These are phyloP conservation scores for Amauroascus verrucosus DNA, from an alignment of 2,329 filamentous ascomycete species.

Conservation along the genomic window DNA sequence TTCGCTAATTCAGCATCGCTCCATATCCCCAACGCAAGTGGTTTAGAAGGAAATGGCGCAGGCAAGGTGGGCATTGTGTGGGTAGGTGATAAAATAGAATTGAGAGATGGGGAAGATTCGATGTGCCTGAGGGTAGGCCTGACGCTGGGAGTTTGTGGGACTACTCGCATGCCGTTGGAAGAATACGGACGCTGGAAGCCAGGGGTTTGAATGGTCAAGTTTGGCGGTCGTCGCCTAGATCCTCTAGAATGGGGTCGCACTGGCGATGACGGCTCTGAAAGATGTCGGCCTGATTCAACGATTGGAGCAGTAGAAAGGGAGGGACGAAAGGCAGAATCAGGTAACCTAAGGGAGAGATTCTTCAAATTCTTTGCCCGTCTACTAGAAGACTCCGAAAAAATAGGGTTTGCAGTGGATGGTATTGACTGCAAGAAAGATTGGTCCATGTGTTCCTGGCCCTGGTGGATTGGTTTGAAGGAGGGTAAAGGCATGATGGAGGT, in stretches of 20 bases:
- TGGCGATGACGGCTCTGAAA: conserved; percentile 47
- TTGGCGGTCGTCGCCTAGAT: conserved; percentile 48
- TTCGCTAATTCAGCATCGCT: not conserved
- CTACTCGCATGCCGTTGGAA: conserved; percentile 39
- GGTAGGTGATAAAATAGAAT: conserved; percentile 43
- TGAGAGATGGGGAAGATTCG: conserved; percentile 52
- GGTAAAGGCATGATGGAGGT: conserved; percentile 56
- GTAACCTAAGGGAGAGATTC: conserved; percentile 53
- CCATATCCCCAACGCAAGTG: not conserved
- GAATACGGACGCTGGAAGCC: conserved; percentile 42
- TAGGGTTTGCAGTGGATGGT: conserved; percentile 1
- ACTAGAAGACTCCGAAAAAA: conserved; percentile 25
- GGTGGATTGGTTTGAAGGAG: conserved; percentile 23
- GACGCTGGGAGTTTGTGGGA: conserved; percentile 49
- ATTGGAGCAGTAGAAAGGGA: conserved; percentile 41
- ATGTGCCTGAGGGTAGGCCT: conserved; percentile 49
- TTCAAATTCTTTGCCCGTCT: conserved; percentile 49
- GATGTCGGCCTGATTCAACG: conserved; percentile 33
- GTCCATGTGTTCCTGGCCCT: not conserved
- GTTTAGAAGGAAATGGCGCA: not conserved
- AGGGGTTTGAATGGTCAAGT: conserved; percentile 50
- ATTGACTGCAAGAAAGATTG: not conserved
- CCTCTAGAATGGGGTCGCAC: conserved; percentile 47
- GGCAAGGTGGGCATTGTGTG: conserved; percentile 1
- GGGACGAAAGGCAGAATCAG: conserved; percentile 34